phyloP scores from a whole-genome alignment of 1,139 yeast species.

The Schizosaccharomyces versatilis region DNA sequence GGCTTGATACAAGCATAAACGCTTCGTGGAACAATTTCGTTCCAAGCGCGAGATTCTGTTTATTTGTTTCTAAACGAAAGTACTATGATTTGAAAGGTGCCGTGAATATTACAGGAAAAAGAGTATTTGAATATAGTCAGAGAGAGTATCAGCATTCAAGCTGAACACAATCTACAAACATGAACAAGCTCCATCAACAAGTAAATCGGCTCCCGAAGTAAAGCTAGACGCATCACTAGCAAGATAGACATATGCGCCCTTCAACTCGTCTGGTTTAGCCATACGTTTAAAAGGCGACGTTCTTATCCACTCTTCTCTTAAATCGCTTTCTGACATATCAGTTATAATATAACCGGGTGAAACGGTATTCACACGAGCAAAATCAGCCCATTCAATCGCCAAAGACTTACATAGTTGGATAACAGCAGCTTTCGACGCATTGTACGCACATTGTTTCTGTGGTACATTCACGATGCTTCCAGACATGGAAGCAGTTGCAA shows the following conservation, averaged over 20 bases:
- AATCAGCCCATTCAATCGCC: slow-evolving; percentile 73
- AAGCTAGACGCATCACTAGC: slow-evolving; percentile 74
- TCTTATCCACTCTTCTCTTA: slow-evolving; percentile 40
- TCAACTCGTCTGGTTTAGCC: slow-evolving; percentile 51
- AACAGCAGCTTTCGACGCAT: slow-evolving; percentile 69
- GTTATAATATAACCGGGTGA: slow-evolving; percentile 68
- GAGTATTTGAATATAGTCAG: too few species aligned
- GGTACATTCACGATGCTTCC: slow-evolving; percentile 78
- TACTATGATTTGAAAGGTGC: too few species aligned
- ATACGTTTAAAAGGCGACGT: slow-evolving; percentile 71
- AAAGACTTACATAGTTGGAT: slow-evolving; percentile 57
- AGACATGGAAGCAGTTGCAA: slow-evolving; percentile 77
- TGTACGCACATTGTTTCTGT: slow-evolving; percentile 72
- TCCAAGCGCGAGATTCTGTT: too few species aligned
- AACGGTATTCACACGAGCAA: slow-evolving; percentile 53
- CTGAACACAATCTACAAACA: slow-evolving; percentile 17
- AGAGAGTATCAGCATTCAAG: too few species aligned
- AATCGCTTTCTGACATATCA: slow-evolving; percentile 27
- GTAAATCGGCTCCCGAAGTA: slow-evolving; percentile 64
- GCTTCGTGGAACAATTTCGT: too few species aligned
- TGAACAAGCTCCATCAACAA: slow-evolving; percentile 70
- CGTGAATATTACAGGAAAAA: too few species aligned
- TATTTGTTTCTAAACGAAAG: too few species aligned
- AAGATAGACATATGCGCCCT: slow-evolving; percentile 66
- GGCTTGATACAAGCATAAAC: too few species aligned